These are phyloP conservation scores for Rosa hybrid DNA, from an alignment of 331 rosid genomes.

Conservation along the genomic window DNA sequence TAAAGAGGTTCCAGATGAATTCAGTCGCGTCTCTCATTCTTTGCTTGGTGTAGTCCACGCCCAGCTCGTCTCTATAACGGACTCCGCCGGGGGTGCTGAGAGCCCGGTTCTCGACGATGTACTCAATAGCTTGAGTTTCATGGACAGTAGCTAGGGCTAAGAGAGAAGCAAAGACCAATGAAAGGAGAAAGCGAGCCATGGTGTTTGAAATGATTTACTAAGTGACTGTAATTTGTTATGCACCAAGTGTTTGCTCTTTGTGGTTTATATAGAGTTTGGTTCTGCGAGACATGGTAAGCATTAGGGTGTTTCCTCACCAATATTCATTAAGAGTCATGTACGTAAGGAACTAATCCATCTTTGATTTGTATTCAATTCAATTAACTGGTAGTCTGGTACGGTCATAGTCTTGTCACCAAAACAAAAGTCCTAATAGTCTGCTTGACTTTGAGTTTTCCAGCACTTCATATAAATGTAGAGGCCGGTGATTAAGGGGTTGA, in stretches of 20 bases:
- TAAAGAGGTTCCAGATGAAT: constrained; percentile 45
- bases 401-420: too few relatives aligned
- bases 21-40: constrained; percentile 38
- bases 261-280: not conserved
- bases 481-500: not conserved
- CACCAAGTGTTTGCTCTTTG: not conserved
- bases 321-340: not conserved
- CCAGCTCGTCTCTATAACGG: constrained; percentile 42
- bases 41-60: constrained; percentile 37
- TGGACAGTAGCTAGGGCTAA: constrained; percentile 20
- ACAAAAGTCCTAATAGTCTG: not conserved
- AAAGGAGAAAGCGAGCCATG: not conserved
- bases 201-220: not conserved
- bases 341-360: too few relatives aligned
- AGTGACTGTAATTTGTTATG: not conserved
- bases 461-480: not conserved
- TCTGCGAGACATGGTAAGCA: not conserved
- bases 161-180: constrained; percentile 10
- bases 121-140: constrained; percentile 34
- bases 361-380: not conserved
- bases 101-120: constrained; percentile 39
- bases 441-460: not conserved
- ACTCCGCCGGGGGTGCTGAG: constrained; percentile 34
- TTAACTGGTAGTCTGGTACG: too few relatives aligned
- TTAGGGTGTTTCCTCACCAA: not conserved